phyloP scores from a whole-genome alignment of 768 basidiomycete genomes.

The Tricholomella constricta region DNA sequence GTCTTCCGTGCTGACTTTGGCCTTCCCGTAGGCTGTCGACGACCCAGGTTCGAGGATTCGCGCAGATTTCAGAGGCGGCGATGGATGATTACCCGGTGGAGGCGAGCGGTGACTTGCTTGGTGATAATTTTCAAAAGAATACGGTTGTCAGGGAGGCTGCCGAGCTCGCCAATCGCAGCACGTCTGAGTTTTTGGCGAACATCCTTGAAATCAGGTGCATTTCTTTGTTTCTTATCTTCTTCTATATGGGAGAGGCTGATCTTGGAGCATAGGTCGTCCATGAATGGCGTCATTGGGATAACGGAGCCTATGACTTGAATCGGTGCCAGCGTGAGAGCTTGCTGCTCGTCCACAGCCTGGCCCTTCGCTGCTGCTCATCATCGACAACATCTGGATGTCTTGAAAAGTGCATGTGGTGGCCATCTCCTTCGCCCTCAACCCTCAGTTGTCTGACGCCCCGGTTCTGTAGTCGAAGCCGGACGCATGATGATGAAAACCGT shows the following conservation, averaged over 20 bases:
- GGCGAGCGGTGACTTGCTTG: slow-evolving; percentile 96
- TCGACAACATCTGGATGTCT: slow-evolving; percentile 99
- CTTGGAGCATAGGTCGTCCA: slow-evolving; percentile 79
- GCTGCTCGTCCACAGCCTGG: slow-evolving; percentile 92
- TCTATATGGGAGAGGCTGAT: no score
- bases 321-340: slow-evolving; percentile 94
- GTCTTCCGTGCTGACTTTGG: not conserved
- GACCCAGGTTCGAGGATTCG: slow-evolving; percentile 98
- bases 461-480: slow-evolving; percentile 84
- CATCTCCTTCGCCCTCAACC: slow-evolving; percentile 5
- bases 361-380: slow-evolving; percentile 90
- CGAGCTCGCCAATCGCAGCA: slow-evolving; percentile 93
- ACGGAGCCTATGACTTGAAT: slow-evolving; percentile 94
- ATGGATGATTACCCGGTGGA: slow-evolving; percentile 99
- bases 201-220: slow-evolving; percentile 93
- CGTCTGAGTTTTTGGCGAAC: slow-evolving; percentile 98
- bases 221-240: no score
- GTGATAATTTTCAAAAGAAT: slow-evolving; percentile 98
- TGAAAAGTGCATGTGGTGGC: slow-evolving; percentile 78
- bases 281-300: slow-evolving; percentile 99
- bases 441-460: slow-evolving; percentile 18
- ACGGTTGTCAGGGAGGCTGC: slow-evolving; percentile 96
- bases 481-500: slow-evolving; percentile 99
- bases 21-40: slow-evolving; percentile 70
- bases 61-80: slow-evolving; percentile 96